Evolutionary conservation across 2,329 filamentous ascomycete species (phyloP), one percentile per base, ranked within the genome.

Genomic region (Talaromyces piceae): DNA sequence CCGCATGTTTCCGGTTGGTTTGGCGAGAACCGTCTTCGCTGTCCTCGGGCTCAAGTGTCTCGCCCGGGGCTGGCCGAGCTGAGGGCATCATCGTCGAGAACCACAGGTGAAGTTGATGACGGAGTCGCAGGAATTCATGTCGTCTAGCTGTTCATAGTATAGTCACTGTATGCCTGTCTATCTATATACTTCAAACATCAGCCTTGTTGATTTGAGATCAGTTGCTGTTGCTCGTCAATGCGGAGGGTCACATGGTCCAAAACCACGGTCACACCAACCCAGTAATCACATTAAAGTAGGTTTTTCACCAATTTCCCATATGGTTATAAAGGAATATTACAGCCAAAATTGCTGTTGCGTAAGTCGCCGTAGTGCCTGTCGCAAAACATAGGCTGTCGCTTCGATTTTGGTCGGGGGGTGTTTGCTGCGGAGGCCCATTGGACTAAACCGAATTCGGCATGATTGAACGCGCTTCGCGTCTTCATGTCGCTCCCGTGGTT

Each of bases 1-100:
- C 77, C 12, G 81, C 78, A 75, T 81, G 79, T 52, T 74, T 78
- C 57, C 79, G 78, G 54, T 74, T 74, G 25, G 43, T 51, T 31
- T 47, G 44, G 4, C 44, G 52, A 25, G 26, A 27, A 4, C 18
- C 23, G 31, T 54, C 33, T 18, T 37, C 52, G 13, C 11, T 41
- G 28, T 51, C 52, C 45, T n/a, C n/a, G n/a, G 39, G 22, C 11
- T 41, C 44, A 4, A 41, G 4, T 9, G 26, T 33, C n/a, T 43
- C 41, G 30, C 26, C 41, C 18, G 23, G 22, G 13, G 23, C 45
- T 9, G 46, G 8, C 22, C 45, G 22, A 16, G 22, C 31, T n/a
- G 41, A 20, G 23, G 47, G 27, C 31, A 43, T 43, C 51, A 53
- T 53, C n/a, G n/a, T 43, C 33, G 7, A 37, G 25, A 43, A 43